Percentiles rank a stretch among this genome's conserved stretches.
These are phyloP conservation scores for Zoysia japonica DNA, from an alignment of 176 grass and related monocot genomes.

Conservation along the genomic window DNA sequence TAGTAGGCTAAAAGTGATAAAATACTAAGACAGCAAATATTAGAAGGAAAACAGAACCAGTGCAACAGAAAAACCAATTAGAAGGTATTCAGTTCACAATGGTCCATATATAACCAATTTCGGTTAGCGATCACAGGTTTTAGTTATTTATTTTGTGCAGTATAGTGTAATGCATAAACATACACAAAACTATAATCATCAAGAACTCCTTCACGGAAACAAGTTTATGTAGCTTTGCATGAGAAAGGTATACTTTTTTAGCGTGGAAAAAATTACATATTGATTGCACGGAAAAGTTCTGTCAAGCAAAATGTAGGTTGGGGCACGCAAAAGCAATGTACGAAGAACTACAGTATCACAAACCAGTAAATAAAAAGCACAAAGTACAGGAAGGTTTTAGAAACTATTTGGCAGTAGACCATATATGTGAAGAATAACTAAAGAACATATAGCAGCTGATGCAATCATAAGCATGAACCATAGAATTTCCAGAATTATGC, in stretches of 20 bases:
- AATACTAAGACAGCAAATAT: conserved; percentile 25
- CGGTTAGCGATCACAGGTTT: neutral
- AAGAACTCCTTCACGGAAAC: neutral
- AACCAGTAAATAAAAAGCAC: conserved; percentile 18
- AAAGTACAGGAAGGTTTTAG: conserved; percentile 24
- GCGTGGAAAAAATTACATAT: neutral
- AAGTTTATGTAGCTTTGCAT: neutral
- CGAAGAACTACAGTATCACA: neutral
- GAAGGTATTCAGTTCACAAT: conserved; percentile 3
- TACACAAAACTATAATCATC: neutral
- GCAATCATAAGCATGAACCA: neutral
- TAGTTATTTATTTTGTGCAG: neutral
- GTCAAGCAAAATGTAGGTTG: neutral
- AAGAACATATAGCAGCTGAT: conserved; percentile 25
- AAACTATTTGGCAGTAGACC: neutral
- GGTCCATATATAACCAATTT: neutral
- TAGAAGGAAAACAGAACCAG: neutral
- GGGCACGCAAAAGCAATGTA: neutral
- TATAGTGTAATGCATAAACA: neutral
- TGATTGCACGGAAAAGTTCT: neutral
- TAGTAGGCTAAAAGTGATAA: neutral
- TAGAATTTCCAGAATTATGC: conserved; percentile 16
- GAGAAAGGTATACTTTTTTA: neutral
- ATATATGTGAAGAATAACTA: conserved; percentile 17
- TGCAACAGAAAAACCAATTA: neutral